Evolutionary conservation across 148 eudicot genomes (phyloP).

Genomic region (Nepenthes gracilis): DNA sequence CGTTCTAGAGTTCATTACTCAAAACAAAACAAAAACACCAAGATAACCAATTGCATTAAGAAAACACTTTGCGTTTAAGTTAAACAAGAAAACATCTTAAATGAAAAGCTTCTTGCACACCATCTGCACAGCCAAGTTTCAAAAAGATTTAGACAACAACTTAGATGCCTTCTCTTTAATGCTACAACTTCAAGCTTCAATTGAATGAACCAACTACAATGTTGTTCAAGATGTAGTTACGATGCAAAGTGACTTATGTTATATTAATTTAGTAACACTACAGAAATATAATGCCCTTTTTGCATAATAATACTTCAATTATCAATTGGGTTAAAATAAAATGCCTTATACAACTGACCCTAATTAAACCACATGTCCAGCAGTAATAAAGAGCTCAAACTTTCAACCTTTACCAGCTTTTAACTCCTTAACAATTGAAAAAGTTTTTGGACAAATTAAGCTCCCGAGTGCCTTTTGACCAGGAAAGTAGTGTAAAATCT

Average conservation of each 20-base stretch:
- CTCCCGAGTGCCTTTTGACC: constrained; percentile 47
- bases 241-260: not conserved
- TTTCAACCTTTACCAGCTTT: constrained; percentile 55
- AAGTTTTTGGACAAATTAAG: constrained; percentile 34
- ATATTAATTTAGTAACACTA: not conserved
- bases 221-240: constrained; percentile 73
- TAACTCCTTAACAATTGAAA: constrained; percentile 77
- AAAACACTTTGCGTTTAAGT: no score
- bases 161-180: constrained; percentile 61
- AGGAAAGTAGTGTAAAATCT: constrained; percentile 44
- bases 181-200: constrained; percentile 77
- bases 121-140: constrained; percentile 97
- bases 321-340: not conserved
- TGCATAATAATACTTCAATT: not conserved
- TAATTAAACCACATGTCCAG: constrained; percentile 72
- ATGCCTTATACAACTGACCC: not conserved
- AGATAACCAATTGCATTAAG: no score
- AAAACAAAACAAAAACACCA: constrained; percentile 15
- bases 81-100: not conserved
- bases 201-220: constrained; percentile 94
- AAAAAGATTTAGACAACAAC: constrained; percentile 90
- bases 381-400: constrained; percentile 66
- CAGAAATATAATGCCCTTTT: no score
- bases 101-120: constrained; percentile 17
- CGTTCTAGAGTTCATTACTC: constrained; percentile 74